Evolutionary conservation across 2,329 filamentous ascomycete species (phyloP).

Genomic region (Beauveria scarabaeidicola): DNA sequence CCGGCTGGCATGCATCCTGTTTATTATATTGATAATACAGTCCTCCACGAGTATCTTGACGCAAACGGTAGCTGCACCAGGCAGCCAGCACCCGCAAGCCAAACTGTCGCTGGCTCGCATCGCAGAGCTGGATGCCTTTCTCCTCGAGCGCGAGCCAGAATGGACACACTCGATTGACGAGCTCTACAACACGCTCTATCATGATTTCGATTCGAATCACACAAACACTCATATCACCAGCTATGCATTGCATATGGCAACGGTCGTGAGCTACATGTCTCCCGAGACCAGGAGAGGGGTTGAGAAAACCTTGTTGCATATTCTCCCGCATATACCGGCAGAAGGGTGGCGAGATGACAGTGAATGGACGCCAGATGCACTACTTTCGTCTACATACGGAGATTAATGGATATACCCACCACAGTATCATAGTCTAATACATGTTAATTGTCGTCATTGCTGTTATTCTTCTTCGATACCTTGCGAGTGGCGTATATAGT

Average conservation of each 20-base stretch:
- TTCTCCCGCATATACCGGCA: neutral
- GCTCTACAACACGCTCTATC: neutral
- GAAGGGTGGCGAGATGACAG: neutral
- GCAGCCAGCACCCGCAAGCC: neutral
- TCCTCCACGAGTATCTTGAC: neutral
- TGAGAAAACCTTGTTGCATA: neutral
- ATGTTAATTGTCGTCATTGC: neutral
- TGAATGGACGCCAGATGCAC: neutral
- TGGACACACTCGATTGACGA: neutral
- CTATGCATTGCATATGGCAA: neutral
- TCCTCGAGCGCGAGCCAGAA: neutral
- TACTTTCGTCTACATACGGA: constrained; percentile 2
- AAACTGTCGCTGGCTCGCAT: neutral
- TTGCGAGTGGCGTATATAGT: neutral
- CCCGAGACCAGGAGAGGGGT: neutral
- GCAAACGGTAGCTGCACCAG: neutral
- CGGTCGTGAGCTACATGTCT: neutral
- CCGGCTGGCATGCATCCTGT: neutral
- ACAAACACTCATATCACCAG: neutral
- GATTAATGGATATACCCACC: neutral
- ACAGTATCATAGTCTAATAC: neutral
- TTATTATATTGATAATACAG: neutral
- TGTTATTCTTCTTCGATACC: neutral
- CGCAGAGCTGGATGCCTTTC: neutral
- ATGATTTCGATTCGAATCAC: neutral